A percentile compares a stretch with the other conserved stretches of the same genome.
phyloP scores from a whole-genome alignment of 345 rosid genomes.

The Xanthoceras sorbifolium region DNA sequence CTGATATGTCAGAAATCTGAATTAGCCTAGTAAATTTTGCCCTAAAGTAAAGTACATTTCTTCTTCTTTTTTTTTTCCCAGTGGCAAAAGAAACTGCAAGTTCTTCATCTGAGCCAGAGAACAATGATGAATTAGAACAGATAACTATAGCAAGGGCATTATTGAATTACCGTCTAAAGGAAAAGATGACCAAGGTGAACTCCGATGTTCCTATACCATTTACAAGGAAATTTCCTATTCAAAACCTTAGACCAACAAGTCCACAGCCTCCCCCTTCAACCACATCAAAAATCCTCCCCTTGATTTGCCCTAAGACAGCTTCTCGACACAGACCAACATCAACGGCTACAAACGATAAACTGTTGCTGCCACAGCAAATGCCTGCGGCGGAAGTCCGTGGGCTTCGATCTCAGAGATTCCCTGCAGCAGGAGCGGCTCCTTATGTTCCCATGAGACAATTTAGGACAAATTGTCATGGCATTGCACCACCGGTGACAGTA shows the following conservation, averaged over 20 bases:
- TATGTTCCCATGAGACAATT: conserved; percentile 76
- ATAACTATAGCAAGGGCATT: conserved; percentile 85
- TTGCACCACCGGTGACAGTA: conserved; percentile 87
- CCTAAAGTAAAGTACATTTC: not conserved
- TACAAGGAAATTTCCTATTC: conserved; percentile 63
- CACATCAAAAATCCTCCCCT: conserved; percentile 86
- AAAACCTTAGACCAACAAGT: conserved; percentile 80
- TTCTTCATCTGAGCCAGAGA: conserved; percentile 74
- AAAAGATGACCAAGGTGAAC: conserved; percentile 63
- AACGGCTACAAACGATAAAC: conserved; percentile 32
- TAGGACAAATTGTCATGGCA: conserved; percentile 58
- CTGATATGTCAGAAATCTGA: not conserved
- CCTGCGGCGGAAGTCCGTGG: conserved; percentile 42
- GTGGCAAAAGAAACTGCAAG: conserved; percentile 96
- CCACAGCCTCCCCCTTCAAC: conserved; percentile 70
- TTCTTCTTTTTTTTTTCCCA: conserved; percentile 37
- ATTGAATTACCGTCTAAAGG: conserved; percentile 71
- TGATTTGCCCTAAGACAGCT: conserved; percentile 68
- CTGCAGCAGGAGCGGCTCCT: conserved; percentile 75
- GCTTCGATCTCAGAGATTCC: conserved; percentile 53
- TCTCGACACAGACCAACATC: conserved; percentile 55
- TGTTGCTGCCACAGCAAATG: conserved; percentile 21
- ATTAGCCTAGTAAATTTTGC: not conserved
- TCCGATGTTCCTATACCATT: conserved; percentile 61
- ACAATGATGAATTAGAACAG: conserved; percentile 91